Evolutionary conservation across 495 filamentous ascomycete species (phyloP), one percentile per base, ranked within the genome.

Genomic region (Trichoderma orchidacearum): DNA sequence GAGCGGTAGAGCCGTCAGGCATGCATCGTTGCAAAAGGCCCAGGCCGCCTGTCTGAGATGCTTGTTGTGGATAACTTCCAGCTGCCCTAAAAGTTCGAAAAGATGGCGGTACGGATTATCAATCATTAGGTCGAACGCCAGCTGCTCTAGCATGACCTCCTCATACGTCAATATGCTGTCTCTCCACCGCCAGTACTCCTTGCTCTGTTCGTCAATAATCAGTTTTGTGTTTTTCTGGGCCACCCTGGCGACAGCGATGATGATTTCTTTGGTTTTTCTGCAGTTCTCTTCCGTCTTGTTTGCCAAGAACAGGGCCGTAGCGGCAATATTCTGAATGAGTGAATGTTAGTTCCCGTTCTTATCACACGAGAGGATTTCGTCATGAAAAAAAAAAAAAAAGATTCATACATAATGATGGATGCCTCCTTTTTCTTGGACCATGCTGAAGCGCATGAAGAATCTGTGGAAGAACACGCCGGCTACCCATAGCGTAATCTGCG

Each of bases 281-380:
- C 87, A 89, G 64, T 91, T 92, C 66, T 98, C 93, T 61, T 97
- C 93, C 5, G 94, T 91, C 70, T 98, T 98, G 61, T 90, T 94
- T 8, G 93, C 92, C 7, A 98, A 80, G 63, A 96, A 97, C 6
- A 98, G 78, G 3, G 90, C 76, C 0, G 90, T 94, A 0, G 90
- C 93, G 2, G 89, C 93, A 48, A 93, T 86, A 62, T 82, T 82
- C 81, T 84, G 60, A 18, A 11, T 18, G 51, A 18, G 13, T 3
- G 5, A n/a, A n/a, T n/a, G n/a, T n/a, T n/a, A 36, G 32, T 8
- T 51, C 11, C 18, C 45, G 21, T 17, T 12, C n/a, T n/a, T 17
- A 12, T 23, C 51, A 32, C 8, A 31, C 8, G 7, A 30, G 30
- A 6, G 17, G 28, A 53, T 5, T 30, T n/a, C 8, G 32, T 6